Base-by-base conservation (phyloP, 2,329 filamentous ascomycete genomes). In the Blumeria graminis region DNA sequence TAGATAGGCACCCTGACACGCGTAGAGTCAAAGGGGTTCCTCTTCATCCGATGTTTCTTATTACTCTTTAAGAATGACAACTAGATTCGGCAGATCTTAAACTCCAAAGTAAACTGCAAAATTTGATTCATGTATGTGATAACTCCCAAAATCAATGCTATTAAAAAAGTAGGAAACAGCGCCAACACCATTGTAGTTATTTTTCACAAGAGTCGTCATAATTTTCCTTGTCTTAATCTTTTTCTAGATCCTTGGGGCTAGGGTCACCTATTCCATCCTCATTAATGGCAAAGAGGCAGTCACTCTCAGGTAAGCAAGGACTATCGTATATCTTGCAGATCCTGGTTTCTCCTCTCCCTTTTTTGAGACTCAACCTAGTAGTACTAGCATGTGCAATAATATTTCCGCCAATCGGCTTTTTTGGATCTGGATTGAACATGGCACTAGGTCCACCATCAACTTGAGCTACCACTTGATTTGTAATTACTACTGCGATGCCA, bases 241-340 rank as follows among this genome's bases (percentile, higher is more conserved):
- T 94, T 67, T 96, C 90, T 67, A 90, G 70, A 65, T 98, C 92
- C 74, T 98, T 98, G 50, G 92, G 90, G 58, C 83, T 86, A 48
- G 92, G 92, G 67, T 98, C 92, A 33, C 87, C 87, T 65, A 98
- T 98, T 46, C 92, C 92, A 67, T 95, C 88, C 69, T 96, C 93
- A 57, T 86, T 87, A 68, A 98, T 98, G 51, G 92, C 90, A 71
- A 98, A 98, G 63, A 96, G 71, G 66, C 87, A 94, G 69, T 98
- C 93, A 64, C 87, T 93, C 71, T 98, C 92, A 0, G 92, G 92
- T 61, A 98, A 72, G 69, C 92, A 98, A 1, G 92, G 92, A 63
- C 89, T 96, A 70, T 98, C 93, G 67, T 98, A 98, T 60, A 98
- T 98, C 75, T 96, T 98, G 72, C 92, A 94, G 62, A 98, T 86